Conservation (phyloP, 2,329 filamentous ascomycete genomes). For the Cercospora zeina region DNA sequence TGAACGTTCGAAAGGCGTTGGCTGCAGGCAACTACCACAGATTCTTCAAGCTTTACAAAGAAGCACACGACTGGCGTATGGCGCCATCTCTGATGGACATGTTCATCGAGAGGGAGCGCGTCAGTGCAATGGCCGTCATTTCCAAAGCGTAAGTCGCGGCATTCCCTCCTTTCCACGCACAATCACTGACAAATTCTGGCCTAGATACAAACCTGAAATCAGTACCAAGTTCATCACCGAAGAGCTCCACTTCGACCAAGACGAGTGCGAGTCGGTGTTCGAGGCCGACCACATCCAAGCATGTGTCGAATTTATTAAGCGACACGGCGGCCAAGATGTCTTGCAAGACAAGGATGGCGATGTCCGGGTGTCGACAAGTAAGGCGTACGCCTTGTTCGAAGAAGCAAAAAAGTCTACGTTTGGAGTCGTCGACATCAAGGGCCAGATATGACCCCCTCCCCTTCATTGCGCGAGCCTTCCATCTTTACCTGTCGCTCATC, state of each 20-base stretch:
- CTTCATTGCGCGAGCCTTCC: constrained; percentile 1
- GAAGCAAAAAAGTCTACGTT: constrained; percentile 71
- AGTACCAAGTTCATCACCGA: constrained; percentile 89
- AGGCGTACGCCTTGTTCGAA: constrained; percentile 74
- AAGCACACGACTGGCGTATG: constrained; percentile 71
- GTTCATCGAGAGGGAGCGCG: constrained; percentile 91
- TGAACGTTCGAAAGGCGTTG: constrained; percentile 85
- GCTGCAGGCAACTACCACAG: constrained; percentile 95
- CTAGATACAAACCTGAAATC: constrained; percentile 88
- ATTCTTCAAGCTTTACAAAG: constrained; percentile 94
- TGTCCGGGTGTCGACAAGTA: constrained; percentile 66
- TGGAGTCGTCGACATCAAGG: constrained; percentile 90
- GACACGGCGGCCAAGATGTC: constrained; percentile 72
- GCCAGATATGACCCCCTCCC: constrained; percentile 68
- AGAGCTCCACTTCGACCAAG: constrained; percentile 92
- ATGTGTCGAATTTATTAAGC: constrained; percentile 84
- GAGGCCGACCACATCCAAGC: constrained; percentile 34
- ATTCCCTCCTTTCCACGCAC: not conserved
- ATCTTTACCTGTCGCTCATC: constrained; percentile 4
- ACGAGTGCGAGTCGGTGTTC: constrained; percentile 60
- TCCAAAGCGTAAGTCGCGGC: constrained; percentile 81
- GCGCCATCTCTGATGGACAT: constrained; percentile 98
- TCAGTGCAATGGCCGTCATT: constrained; percentile 85
- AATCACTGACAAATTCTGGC: constrained; percentile 48
- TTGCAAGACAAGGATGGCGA: constrained; percentile 75